Percentiles rank a stretch among this genome's conserved stretches.
Conservation (phyloP, 2,329 filamentous ascomycete genomes). For the Juglanconis oblonga region DNA sequence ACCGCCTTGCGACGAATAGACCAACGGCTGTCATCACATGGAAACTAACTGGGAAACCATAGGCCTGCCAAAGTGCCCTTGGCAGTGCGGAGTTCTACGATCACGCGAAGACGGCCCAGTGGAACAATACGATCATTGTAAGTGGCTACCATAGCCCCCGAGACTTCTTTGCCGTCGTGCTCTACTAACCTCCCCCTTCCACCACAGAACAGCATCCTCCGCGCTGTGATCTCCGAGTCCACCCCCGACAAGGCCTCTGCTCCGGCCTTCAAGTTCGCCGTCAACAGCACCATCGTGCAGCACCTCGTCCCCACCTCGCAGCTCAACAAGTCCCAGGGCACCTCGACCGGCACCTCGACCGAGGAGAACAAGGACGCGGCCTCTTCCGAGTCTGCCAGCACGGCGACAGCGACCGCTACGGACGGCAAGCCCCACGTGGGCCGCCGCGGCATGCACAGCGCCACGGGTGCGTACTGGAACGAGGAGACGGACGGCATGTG, state of each 20-base stretch:
- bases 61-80: conserved; percentile 84
- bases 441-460: conserved; percentile 85
- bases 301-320: conserved; percentile 71
- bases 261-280: conserved; percentile 84
- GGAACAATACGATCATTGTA: conserved; percentile 95
- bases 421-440: conserved; percentile 71
- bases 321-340: conserved; percentile 58
- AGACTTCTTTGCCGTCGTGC: background rate
- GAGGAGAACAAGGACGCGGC: conserved; percentile 52
- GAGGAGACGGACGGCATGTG: conserved; percentile 88
- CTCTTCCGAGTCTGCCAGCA: conserved; percentile 36
- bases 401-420: conserved; percentile 47
- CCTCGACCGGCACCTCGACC: conserved; percentile 49
- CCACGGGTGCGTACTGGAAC: conserved; percentile 84
- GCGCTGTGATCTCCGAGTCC: conserved; percentile 73
- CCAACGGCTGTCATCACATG: background rate
- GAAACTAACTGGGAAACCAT: conserved; percentile 18
- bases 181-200: conserved; percentile 9
- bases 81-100: conserved; percentile 77
- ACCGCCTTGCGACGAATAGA: background rate
- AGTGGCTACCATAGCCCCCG: conserved; percentile 28
- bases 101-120: conserved; percentile 77
- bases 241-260: conserved; percentile 54
- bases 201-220: conserved; percentile 69
- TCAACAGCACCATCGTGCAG: conserved; percentile 98